Evolutionary conservation across 2,329 filamentous ascomycete genomes (phyloP).

Genomic region (Chaetomiaceae sp.): DNA sequence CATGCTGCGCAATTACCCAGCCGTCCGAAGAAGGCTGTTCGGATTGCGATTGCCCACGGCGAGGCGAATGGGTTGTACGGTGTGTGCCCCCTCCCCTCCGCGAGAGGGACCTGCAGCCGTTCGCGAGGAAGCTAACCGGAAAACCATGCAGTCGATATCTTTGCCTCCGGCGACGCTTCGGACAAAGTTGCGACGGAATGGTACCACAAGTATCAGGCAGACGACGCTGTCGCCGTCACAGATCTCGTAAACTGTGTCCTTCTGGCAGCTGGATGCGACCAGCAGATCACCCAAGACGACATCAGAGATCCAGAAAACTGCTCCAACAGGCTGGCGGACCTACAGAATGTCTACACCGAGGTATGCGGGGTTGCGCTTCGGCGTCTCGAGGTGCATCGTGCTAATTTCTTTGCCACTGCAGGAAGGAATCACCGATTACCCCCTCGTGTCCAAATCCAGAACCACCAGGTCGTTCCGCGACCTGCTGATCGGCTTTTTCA

Average conservation of each 20-base stretch:
- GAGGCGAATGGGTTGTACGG: slow-evolving; percentile 54
- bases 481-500: slow-evolving; percentile 73
- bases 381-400: not conserved
- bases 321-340: slow-evolving; percentile 69
- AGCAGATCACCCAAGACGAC: slow-evolving; percentile 74
- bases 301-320: slow-evolving; percentile 87
- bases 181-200: slow-evolving; percentile 57
- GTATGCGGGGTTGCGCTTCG: slow-evolving; percentile 41
- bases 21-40: slow-evolving; percentile 53
- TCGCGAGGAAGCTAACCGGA: slow-evolving; percentile 30
- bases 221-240: slow-evolving; percentile 52
- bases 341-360: slow-evolving; percentile 84
- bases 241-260: slow-evolving; percentile 65
- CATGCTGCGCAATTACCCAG: slow-evolving; percentile 46
- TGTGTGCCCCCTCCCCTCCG: slow-evolving; percentile 36
- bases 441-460: slow-evolving; percentile 77
- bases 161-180: slow-evolving; percentile 53
- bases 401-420: slow-evolving; percentile 30
- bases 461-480: slow-evolving; percentile 73
- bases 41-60: slow-evolving; percentile 46
- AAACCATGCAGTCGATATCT: slow-evolving; percentile 53
- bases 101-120: too few species aligned
- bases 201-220: slow-evolving; percentile 53
- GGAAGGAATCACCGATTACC: slow-evolving; percentile 83
- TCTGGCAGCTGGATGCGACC: slow-evolving; percentile 72